These are phyloP conservation scores for Biscogniauxia marginata DNA, from an alignment of 2,329 filamentous ascomycete genomes.

Conservation along the genomic window DNA sequence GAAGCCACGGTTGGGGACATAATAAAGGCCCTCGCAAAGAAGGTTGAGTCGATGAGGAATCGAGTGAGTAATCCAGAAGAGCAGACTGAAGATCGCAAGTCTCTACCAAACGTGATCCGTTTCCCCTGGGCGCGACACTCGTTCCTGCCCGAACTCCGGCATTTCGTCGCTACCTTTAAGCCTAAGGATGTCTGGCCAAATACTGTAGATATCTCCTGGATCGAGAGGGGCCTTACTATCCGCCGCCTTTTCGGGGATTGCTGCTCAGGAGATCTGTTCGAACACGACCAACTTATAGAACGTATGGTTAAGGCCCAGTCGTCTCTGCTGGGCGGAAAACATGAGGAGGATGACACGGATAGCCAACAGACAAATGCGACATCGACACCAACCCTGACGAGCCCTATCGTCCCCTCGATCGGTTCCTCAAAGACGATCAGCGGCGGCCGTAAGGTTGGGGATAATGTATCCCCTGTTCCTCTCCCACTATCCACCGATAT, in stretches of 20 bases:
- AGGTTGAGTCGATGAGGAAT: constrained; percentile 12
- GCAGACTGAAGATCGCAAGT: neutral
- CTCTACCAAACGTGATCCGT: constrained; percentile 43
- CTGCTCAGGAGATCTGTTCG: constrained; percentile 61
- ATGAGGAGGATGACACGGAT: constrained; percentile 13
- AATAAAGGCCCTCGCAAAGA: constrained; percentile 15
- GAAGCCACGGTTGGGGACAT: constrained; percentile 12
- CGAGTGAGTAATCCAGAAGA: constrained; percentile 11
- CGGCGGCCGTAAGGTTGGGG: too few relatives aligned
- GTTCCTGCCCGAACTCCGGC: constrained; percentile 75
- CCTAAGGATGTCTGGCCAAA: constrained; percentile 82
- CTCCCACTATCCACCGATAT: too few relatives aligned
- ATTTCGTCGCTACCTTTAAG: constrained; percentile 64
- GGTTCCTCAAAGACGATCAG: too few relatives aligned
- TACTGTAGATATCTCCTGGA: constrained; percentile 68
- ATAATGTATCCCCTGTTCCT: too few relatives aligned
- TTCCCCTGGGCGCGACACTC: constrained; percentile 93
- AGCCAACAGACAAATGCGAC: constrained; percentile 1
- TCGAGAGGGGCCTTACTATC: constrained; percentile 60
- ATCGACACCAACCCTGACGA: neutral
- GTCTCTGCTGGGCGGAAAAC: neutral
- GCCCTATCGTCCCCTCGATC: neutral
- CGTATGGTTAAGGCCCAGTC: constrained; percentile 1
- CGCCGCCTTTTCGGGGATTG: constrained; percentile 66
- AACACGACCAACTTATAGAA: constrained; percentile 64